Base-by-base conservation (phyloP, 805 yeast genomes). In the Candida manassasensis region DNA sequence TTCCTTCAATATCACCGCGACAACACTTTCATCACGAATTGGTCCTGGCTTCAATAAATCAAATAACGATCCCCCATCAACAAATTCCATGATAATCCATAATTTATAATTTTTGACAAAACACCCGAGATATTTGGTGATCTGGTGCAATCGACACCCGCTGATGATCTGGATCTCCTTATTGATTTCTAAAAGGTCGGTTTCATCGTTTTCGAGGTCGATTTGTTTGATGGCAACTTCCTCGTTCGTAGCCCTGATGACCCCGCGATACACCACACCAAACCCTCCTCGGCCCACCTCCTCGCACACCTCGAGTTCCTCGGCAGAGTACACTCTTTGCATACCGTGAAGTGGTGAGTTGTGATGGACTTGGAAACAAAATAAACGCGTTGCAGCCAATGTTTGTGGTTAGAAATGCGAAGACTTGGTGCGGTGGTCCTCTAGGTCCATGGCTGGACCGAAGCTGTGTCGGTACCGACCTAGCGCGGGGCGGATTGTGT, bases 11-110 rank as follows among this genome's bases (percentile, higher is more conserved):
- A 84, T 67, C 15, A 67, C 51, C 38, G 79, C 76, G 19, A 84
- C 73, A 2, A 50, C 41, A 11, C 59, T 61, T 19, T 65, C 67
- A 50, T 81, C 85, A 9, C 64, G 57, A 27, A 83, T 71, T 0
- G 84, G 77, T 0, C 84, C 68, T 0, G 82, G 77, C 19, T 66
- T 61, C 27, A 83, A 53, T 22, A 84, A 56, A 39, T 84, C 93
- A 29, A 77, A 68, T 32, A 84, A 69, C 4, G 87, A 77, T 3
- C 94, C 94, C 0, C 88, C 93, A 25, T 81, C 79, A n/a, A 83
- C 70, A 52, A 61, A 80, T 55, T 84, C 94, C 93, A 84, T 84
- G 9, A 82, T 69, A 35, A 84, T 83, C 88, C 89, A 82, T 10
- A 84, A 66, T 53, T 81, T 81, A 52, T 71, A 75, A 25, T 81